Conservation (phyloP, 805 yeast genomes). For the Wickerhamiella parazyma region DNA sequence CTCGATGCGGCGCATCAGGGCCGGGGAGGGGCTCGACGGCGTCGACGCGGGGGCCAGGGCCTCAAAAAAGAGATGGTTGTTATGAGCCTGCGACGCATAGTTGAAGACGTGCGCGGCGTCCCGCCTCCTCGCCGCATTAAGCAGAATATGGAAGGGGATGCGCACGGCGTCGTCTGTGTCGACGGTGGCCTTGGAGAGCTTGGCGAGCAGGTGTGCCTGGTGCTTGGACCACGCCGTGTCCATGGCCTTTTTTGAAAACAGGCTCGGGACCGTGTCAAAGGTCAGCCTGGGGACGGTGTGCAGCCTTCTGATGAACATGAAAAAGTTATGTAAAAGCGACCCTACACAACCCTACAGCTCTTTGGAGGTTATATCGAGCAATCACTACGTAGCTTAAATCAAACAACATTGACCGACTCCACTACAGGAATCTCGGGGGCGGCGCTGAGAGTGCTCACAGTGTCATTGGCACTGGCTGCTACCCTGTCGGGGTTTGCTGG, state of each 20-base stretch:
- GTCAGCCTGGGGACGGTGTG: slow-evolving; percentile 8
- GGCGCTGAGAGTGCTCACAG: background rate
- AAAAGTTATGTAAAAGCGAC: background rate
- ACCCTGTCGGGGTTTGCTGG: no score
- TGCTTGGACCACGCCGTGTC: slow-evolving; percentile 67
- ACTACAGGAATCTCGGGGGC: background rate
- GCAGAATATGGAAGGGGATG: slow-evolving; percentile 52
- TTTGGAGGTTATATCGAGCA: no score
- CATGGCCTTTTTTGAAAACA: slow-evolving; percentile 54
- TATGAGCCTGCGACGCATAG: slow-evolving; percentile 80
- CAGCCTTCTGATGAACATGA: background rate
- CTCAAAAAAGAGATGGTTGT: slow-evolving; percentile 74
- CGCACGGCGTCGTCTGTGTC: slow-evolving; percentile 74
- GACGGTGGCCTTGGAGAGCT: slow-evolving; percentile 45
- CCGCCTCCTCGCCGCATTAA: slow-evolving; percentile 50
- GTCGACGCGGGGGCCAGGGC: slow-evolving; percentile 35
- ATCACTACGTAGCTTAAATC: background rate
- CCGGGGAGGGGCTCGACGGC: slow-evolving; percentile 15
- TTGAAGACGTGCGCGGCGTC: slow-evolving; percentile 63
- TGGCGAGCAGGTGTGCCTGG: slow-evolving; percentile 45
- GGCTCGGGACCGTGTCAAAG: slow-evolving; percentile 43
- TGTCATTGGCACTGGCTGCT: background rate
- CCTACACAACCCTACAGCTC: background rate
- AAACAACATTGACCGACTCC: background rate
- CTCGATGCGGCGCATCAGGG: slow-evolving; percentile 31